phyloP scores from a whole-genome alignment of 1,284 basidiomycete genomes.

The Violaceomyces palustris region DNA sequence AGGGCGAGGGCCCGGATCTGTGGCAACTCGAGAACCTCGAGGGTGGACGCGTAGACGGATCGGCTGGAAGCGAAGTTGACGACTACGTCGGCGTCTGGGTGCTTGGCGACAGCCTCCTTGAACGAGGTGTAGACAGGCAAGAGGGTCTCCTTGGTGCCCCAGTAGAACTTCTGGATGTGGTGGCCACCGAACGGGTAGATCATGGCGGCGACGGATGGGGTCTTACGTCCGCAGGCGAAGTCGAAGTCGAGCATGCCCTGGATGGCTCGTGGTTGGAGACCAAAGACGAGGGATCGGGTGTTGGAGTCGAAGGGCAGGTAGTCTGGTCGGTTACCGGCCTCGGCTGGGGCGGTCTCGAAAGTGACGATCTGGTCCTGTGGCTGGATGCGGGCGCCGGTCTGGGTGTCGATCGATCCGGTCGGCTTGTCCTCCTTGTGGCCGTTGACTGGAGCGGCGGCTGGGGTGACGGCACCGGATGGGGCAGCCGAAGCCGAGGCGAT shows the following conservation, averaged over 20 bases:
- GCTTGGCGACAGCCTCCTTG: constrained; percentile 87
- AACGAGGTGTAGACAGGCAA: constrained; percentile 94
- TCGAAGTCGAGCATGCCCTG: constrained; percentile 99
- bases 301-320: constrained; percentile 65
- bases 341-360: constrained; percentile 59
- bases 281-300: constrained; percentile 94
- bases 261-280: constrained; percentile 97
- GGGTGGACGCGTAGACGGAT: constrained; percentile 87
- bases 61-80: constrained; percentile 97
- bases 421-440: constrained; percentile 49
- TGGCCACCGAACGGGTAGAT: constrained; percentile 99
- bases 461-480: constrained; percentile 39
- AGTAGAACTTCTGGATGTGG: constrained; percentile 99
- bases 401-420: constrained; percentile 70
- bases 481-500: constrained; percentile 55
- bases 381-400: constrained; percentile 70
- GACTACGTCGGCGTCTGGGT: constrained; percentile 91
- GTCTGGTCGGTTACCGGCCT: constrained; percentile 32
- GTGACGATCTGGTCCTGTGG: constrained; percentile 78
- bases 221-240: constrained; percentile 87
- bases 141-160: constrained; percentile 98
- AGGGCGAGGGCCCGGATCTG: constrained; percentile 78
- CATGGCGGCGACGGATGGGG: constrained; percentile 97
- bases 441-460: constrained; percentile 8
- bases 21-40: constrained; percentile 74